Base-by-base conservation (phyloP, 2,329 filamentous ascomycete genomes). In the Aspergillus japonicus region DNA sequence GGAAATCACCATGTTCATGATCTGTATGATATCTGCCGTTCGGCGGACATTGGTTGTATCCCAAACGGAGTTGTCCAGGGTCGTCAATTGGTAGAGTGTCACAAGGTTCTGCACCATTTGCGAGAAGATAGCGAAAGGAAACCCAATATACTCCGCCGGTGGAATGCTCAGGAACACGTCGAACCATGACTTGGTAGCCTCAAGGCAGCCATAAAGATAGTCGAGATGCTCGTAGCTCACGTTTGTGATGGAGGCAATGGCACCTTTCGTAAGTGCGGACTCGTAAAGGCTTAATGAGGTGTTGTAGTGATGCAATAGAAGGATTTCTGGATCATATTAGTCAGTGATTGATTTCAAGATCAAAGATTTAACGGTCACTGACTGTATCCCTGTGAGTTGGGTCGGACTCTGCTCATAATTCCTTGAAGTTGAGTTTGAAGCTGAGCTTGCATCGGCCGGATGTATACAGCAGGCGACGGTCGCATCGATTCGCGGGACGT, bases 111-210 rank as follows among this genome's bases (percentile, higher is more conserved):
- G 60, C 8, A 59, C 50, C 60, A 62, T 57, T 14, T 57, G 54
- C 3, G 50, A 23, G 24, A 60, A 62, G 1, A 60, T 50, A 11
- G 54, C 53, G 23, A 56, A 57, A 0, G 58, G 35, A 11, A 60
- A 57, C 0, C 54, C 54, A 14, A 51, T 50, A 14, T 62, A 62
- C 12, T 58, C 31, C 3, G 19, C 21, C 0, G 58, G 39, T 5
- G 61, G 55, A 4, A 60, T 60, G 19, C 54, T 56, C 14, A 60
- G n/a, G 35, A 60, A 58, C 0, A 56, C 42, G 7, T 60, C 58
- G 19, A 62, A 50, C 58, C 58, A 62, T 23, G 61, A 62, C 24
- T 62, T 62, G 7, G 48, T 29, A 16, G 61, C 58, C 6, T 58
- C 47, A 2, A 62, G 51, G n/a, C 61, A 62, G 2, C 39, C 55